phyloP scores from a whole-genome alignment of 1,284 basidiomycete species.

The Boletus mariae region DNA sequence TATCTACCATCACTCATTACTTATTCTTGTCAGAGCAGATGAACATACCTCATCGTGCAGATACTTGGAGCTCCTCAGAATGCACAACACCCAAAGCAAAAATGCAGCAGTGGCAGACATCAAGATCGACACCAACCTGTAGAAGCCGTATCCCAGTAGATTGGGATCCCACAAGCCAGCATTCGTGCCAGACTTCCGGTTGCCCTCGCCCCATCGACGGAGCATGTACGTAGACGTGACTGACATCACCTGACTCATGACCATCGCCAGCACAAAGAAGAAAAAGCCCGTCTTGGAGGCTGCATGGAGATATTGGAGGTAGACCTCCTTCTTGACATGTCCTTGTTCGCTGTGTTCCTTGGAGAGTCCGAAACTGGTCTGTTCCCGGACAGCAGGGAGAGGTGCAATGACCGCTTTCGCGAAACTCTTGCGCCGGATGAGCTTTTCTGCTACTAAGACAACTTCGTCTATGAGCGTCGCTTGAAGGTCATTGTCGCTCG shows the following conservation, averaged over 20 bases:
- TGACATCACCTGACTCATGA: conserved; percentile 52
- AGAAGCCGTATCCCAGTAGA: conserved; percentile 60
- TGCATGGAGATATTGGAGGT: conserved; percentile 75
- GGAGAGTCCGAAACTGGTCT: conserved; percentile 44
- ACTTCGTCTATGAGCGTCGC: conserved; percentile 19
- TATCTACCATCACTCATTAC: not conserved
- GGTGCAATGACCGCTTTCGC: conserved; percentile 25
- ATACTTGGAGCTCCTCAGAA: conserved; percentile 39
- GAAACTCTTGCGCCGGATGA: conserved; percentile 41
- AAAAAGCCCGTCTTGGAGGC: conserved; percentile 72
- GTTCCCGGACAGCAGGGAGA: conserved; percentile 36
- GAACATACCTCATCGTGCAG: conserved; percentile 78
- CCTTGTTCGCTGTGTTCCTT: conserved; percentile 86
- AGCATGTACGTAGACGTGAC: conserved; percentile 73
- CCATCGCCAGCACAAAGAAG: conserved; percentile 60
- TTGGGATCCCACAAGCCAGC: conserved; percentile 51
- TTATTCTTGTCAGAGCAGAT: not conserved
- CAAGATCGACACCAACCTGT: conserved; percentile 50
- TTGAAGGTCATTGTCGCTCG: conserved; percentile 9
- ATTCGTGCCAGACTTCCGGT: conserved; percentile 57
- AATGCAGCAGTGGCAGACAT: conserved; percentile 56
- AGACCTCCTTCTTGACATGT: conserved; percentile 75
- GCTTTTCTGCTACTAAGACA: conserved; percentile 4
- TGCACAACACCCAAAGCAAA: conserved; percentile 64
- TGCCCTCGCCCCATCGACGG: conserved; percentile 79